Conservation (phyloP, 345 rosid genomes). For the Acer negundo region DNA sequence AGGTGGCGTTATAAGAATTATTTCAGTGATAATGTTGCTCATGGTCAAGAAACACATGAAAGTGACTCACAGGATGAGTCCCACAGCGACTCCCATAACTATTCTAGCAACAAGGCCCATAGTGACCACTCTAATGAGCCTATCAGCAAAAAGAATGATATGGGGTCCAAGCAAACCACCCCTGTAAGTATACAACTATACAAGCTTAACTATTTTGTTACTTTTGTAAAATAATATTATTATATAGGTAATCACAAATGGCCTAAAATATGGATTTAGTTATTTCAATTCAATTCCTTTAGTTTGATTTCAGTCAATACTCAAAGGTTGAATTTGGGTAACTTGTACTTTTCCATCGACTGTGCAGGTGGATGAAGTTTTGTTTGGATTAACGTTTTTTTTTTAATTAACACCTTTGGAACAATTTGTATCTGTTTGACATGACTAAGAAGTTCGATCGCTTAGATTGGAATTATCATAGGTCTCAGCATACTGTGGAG, state of each 20-base stretch:
- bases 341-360: background rate
- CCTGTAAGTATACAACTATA: slow-evolving; percentile 42
- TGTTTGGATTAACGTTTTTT: background rate
- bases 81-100: slow-evolving; percentile 2
- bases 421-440: background rate
- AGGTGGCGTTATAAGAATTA: slow-evolving; percentile 74
- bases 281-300: background rate
- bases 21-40: slow-evolving; percentile 43
- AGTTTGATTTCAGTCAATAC: background rate
- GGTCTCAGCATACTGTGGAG: background rate
- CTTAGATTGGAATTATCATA: slow-evolving; percentile 2
- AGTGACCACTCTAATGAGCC: slow-evolving; percentile 14
- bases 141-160: slow-evolving; percentile 20
- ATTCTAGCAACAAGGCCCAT: slow-evolving; percentile 5
- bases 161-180: slow-evolving; percentile 27
- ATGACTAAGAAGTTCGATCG: background rate
- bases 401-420: background rate
- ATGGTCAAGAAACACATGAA: slow-evolving; percentile 31
- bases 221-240: background rate
- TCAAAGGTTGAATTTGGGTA: background rate
- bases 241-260: background rate
- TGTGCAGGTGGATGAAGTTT: background rate
- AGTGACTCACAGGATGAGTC: slow-evolving; percentile 23
- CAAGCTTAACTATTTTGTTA: background rate
- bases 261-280: background rate